phyloP scores from a whole-genome alignment of 23 red algal species.

The Gracilaria gracilis region DNA sequence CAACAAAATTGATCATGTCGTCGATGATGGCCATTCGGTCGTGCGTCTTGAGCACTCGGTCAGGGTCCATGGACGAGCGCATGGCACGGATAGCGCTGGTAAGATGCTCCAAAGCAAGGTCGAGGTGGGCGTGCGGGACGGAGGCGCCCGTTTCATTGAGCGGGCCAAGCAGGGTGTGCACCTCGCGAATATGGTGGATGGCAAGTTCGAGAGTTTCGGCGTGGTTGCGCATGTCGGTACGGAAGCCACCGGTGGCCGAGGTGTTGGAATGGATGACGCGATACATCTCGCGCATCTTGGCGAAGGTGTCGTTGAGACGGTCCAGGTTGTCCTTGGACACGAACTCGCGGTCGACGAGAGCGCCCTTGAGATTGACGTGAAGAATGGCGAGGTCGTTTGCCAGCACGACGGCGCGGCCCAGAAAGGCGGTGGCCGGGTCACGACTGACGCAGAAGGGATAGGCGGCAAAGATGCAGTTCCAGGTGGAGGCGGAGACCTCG shows the following conservation, averaged over 20 bases:
- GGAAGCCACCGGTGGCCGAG: slow-evolving; percentile 52
- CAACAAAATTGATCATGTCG: slow-evolving; percentile 70
- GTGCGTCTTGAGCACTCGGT: slow-evolving; percentile 57
- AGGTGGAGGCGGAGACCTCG: slow-evolving; percentile 59
- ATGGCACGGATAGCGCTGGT: slow-evolving; percentile 48
- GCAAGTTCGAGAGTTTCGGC: slow-evolving; percentile 74
- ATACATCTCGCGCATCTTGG: slow-evolving; percentile 78
- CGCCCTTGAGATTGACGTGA: slow-evolving; percentile 73
- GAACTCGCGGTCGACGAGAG: slow-evolving; percentile 65
- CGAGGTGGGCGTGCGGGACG: slow-evolving; percentile 48
- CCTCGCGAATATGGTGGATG: slow-evolving; percentile 74
- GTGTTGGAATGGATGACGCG: slow-evolving; percentile 66
- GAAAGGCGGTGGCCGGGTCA: slow-evolving; percentile 80
- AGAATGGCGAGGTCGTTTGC: slow-evolving; percentile 81
- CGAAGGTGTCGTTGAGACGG: slow-evolving; percentile 72
- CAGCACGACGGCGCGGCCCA: slow-evolving; percentile 82
- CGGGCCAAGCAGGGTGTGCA: slow-evolving; percentile 69
- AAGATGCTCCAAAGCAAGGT: slow-evolving; percentile 40
- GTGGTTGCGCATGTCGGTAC: slow-evolving; percentile 58
- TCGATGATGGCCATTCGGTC: slow-evolving; percentile 69
- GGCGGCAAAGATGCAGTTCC: slow-evolving; percentile 81
- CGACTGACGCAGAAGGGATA: slow-evolving; percentile 88
- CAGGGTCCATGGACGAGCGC: slow-evolving; percentile 77
- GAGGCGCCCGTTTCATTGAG: slow-evolving; percentile 58
- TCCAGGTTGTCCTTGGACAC: slow-evolving; percentile 69